Conservation (phyloP, 192 early-diverging fungal genomes). For the Coemansia sp. region DNA sequence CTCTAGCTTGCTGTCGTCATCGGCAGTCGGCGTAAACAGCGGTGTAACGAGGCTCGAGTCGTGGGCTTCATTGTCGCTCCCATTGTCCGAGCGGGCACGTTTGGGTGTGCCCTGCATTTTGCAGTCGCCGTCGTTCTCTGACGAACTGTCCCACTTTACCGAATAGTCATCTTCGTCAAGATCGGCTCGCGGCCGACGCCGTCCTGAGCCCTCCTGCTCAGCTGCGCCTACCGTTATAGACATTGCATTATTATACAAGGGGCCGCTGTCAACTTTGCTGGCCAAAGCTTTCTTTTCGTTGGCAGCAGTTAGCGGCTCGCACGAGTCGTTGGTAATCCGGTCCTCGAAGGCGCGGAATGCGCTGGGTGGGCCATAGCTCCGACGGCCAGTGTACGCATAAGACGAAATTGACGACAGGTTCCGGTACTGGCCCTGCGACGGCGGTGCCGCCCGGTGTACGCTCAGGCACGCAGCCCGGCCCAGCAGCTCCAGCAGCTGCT, state of each 20-base stretch:
- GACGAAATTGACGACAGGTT: conserved; percentile 37
- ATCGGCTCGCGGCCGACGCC: neutral
- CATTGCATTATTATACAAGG: conserved; percentile 2
- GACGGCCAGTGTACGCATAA: conserved; percentile 23
- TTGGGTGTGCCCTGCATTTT: conserved; percentile 27
- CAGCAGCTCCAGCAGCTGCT: conserved; percentile 34
- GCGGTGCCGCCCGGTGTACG: conserved; percentile 29
- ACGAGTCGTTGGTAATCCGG: conserved; percentile 28
- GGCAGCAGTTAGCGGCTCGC: conserved; percentile 23
- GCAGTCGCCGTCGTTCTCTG: conserved; percentile 11
- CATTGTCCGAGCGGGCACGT: conserved; percentile 41
- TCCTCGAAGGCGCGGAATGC: conserved; percentile 41
- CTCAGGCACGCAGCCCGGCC: conserved; percentile 23
- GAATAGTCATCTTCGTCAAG: conserved; percentile 1
- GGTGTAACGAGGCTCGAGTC: neutral
- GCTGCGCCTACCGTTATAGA: neutral
- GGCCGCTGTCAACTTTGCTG: neutral
- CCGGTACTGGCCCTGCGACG: conserved; percentile 16
- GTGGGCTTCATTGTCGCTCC: conserved; percentile 24
- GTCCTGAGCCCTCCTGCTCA: neutral
- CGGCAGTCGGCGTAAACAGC: conserved; percentile 2
- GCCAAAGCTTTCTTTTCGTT: neutral
- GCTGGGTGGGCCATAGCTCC: conserved; percentile 12
- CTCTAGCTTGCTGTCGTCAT: neutral
- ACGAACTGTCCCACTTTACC: conserved; percentile 14